phyloP scores from a whole-genome alignment of 768 basidiomycete genomes.

The Phylloporus arenicola region DNA sequence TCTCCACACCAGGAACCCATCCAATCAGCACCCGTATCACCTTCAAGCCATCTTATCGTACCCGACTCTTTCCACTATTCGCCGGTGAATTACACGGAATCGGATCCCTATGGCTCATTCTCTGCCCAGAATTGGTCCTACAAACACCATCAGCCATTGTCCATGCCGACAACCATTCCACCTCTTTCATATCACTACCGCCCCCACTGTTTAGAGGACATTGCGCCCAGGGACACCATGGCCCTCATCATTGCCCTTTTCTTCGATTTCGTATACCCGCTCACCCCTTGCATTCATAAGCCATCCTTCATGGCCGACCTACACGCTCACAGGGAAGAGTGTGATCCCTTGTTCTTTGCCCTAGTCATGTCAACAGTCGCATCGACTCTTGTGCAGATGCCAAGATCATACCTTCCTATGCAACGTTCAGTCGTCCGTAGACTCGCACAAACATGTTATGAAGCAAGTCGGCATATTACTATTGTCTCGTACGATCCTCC shows the following conservation, averaged over 20 bases:
- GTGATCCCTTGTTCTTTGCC: constrained; percentile 86
- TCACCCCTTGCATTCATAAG: constrained; percentile 88
- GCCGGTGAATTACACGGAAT: constrained; percentile 37
- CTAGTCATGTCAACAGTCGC: constrained; percentile 87
- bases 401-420: constrained; percentile 84
- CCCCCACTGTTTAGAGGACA: constrained; percentile 73
- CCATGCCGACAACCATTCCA: constrained; percentile 42
- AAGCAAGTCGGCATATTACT: constrained; percentile 77
- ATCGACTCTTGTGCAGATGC: constrained; percentile 83
- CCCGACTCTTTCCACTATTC: constrained; percentile 63
- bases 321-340: constrained; percentile 71
- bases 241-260: constrained; percentile 81
- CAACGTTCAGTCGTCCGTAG: constrained; percentile 79
- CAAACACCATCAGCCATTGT: constrained; percentile 52
- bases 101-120: constrained; percentile 58
- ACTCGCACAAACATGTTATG: constrained; percentile 74
- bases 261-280: constrained; percentile 90
- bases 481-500: constrained; percentile 80
- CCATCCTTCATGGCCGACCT: constrained; percentile 92
- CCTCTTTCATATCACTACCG: constrained; percentile 71
- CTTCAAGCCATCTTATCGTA: constrained; percentile 66
- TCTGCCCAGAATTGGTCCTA: constrained; percentile 65
- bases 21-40: constrained; percentile 46
- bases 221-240: constrained; percentile 77
- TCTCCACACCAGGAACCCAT: constrained; percentile 30